Conservation (phyloP, 2,329 filamentous ascomycete genomes). For the Colletotrichum zoysiae region DNA sequence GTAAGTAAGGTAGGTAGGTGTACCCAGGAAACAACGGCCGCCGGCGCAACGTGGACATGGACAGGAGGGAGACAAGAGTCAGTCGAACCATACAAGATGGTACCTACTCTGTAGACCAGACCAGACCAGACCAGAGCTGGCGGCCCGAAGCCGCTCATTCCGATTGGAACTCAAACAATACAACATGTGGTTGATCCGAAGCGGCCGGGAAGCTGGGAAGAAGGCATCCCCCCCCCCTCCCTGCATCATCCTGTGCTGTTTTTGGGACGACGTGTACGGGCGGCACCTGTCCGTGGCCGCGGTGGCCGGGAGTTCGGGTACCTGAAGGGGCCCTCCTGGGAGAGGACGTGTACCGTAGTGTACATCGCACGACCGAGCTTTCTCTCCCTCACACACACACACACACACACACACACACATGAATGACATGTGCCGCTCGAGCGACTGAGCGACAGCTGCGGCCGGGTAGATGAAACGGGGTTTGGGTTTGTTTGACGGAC, state of each 20-base stretch:
- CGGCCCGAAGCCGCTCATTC: conserved; percentile 39
- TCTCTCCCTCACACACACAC: too few relatives aligned
- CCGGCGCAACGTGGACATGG: conserved; percentile 24
- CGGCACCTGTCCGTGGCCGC: conserved; percentile 21
- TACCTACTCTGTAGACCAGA: too few relatives aligned
- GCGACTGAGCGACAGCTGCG: conserved; percentile 22
- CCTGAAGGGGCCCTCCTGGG: conserved; percentile 7
- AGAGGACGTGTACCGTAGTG: not conserved
- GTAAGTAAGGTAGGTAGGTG: too few relatives aligned
- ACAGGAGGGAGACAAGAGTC: conserved; percentile 30
- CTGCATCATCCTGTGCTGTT: conserved; percentile 25
- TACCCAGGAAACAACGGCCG: conserved; percentile 28
- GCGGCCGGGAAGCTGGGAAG: not conserved
- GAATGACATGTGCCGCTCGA: conserved; percentile 1
- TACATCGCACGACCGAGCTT: too few relatives aligned
- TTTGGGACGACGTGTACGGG: conserved; percentile 23
- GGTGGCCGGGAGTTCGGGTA: conserved; percentile 7
- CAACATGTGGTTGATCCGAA: conserved; percentile 35
- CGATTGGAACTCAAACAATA: conserved; percentile 37
- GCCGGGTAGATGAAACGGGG: conserved; percentile 27
- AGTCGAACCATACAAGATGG: conserved; percentile 24
- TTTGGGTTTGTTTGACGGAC: conserved; percentile 26
- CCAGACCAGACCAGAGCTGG: conserved; percentile 20
- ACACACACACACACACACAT: too few relatives aligned
- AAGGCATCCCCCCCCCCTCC: conserved; percentile 27